Evolutionary conservation across 108 stramenopile genomes (phyloP).

Genomic region (Cyclotella kingstonii): DNA sequence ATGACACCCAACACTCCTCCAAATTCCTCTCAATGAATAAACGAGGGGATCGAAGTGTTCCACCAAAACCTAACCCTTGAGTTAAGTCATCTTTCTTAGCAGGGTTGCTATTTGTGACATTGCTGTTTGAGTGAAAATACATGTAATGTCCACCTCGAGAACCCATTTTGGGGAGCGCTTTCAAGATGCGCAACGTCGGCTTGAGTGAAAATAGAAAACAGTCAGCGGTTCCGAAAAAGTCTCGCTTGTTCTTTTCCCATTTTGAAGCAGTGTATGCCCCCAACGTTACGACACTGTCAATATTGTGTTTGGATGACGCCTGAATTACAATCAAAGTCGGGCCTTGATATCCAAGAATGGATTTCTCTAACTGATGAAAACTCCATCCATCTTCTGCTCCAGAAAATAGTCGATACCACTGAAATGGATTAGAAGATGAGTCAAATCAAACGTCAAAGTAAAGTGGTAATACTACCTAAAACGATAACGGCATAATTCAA

Average conservation of each 20-base stretch:
- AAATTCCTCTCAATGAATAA: slow-evolving; percentile 68
- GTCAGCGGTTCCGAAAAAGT: slow-evolving; percentile 79
- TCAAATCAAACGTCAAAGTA: background rate
- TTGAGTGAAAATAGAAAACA: slow-evolving; percentile 71
- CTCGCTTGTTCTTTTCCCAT: slow-evolving; percentile 77
- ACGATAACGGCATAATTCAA: background rate
- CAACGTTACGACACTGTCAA: slow-evolving; percentile 36
- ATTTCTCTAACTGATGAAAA: slow-evolving; percentile 75
- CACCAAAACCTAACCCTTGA: slow-evolving; percentile 84
- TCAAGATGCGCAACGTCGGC: slow-evolving; percentile 56
- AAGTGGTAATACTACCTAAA: background rate
- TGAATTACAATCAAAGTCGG: slow-evolving; percentile 26
- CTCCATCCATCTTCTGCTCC: slow-evolving; percentile 75
- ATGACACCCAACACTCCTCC: slow-evolving; percentile 60
- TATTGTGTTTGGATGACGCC: slow-evolving; percentile 7
- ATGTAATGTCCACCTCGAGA: slow-evolving; percentile 62
- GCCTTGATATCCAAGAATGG: slow-evolving; percentile 66
- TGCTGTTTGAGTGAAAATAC: slow-evolving; percentile 57
- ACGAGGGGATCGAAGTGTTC: slow-evolving; percentile 61
- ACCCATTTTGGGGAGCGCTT: slow-evolving; percentile 59
- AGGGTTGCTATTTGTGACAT: slow-evolving; percentile 28
- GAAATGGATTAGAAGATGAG: background rate
- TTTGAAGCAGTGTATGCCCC: slow-evolving; percentile 69
- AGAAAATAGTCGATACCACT: slow-evolving; percentile 76
- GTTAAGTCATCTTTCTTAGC: slow-evolving; percentile 65